phyloP scores from a whole-genome alignment of 192 early-diverging fungal species.

The Globomyces pollinis-pini region DNA sequence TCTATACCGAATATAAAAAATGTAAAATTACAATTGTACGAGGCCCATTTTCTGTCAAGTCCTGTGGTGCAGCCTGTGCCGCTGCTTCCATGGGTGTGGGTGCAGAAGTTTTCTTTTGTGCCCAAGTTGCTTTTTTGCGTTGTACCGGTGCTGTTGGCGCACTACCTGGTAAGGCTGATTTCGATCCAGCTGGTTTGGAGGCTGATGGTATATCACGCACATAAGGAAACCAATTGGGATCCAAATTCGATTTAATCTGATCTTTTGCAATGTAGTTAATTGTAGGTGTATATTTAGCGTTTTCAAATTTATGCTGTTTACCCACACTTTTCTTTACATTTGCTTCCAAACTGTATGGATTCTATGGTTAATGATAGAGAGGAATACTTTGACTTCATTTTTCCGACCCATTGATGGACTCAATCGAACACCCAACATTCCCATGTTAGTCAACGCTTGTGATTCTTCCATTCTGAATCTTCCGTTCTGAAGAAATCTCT shows the following conservation, averaged over 20 bases:
- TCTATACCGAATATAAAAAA: too few species aligned
- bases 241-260: constrained; percentile 35
- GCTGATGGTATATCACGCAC: constrained; percentile 53
- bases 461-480: constrained; percentile 54
- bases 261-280: constrained; percentile 60
- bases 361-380: constrained; percentile 7
- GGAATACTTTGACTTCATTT: constrained; percentile 41
- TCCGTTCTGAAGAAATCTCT: constrained; percentile 56
- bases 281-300: constrained; percentile 66
- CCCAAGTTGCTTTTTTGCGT: constrained; percentile 29
- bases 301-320: constrained; percentile 63
- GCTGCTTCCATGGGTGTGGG: too few species aligned
- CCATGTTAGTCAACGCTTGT: constrained; percentile 70
- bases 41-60: constrained; percentile 45
- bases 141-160: neutral
- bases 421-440: constrained; percentile 60
- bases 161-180: constrained; percentile 17
- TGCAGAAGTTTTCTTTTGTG: constrained; percentile 13
- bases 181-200: constrained; percentile 15
- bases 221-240: constrained; percentile 57
- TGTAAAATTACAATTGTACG: constrained; percentile 60
- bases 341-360: neutral
- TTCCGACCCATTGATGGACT: too few species aligned
- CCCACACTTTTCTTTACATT: constrained; percentile 12
- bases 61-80: constrained; percentile 2